Evolutionary conservation across 495 filamentous ascomycete species (phyloP).

Genomic region (Sporormia fimetaria): DNA sequence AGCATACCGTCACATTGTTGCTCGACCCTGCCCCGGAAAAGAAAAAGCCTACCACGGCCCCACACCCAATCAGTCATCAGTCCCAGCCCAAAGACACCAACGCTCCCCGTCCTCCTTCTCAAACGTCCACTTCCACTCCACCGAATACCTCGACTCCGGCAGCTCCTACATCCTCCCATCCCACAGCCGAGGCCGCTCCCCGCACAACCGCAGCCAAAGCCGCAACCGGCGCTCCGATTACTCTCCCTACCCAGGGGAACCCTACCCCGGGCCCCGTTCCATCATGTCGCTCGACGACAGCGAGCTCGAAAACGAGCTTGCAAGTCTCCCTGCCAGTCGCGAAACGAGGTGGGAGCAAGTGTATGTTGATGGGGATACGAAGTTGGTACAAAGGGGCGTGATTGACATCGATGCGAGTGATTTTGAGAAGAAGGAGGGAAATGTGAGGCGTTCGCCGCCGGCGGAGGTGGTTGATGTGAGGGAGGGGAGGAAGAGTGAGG

Average conservation of each 20-base stretch:
- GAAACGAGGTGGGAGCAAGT: constrained; percentile 24
- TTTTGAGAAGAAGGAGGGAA: constrained; percentile 9
- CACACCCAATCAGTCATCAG: constrained; percentile 28
- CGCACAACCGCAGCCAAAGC: constrained; percentile 8
- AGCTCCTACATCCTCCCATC: constrained; percentile 29
- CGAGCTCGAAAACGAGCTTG: constrained; percentile 21
- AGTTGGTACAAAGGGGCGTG: constrained; percentile 12
- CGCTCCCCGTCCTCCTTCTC: constrained; percentile 22
- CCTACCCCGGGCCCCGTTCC: constrained; percentile 11
- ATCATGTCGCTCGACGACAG: constrained; percentile 23
- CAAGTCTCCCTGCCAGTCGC: constrained; percentile 18
- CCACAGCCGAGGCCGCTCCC: constrained; percentile 23
- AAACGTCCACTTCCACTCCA: constrained; percentile 24
- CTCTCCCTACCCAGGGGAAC: constrained; percentile 8
- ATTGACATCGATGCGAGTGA: constrained; percentile 12
- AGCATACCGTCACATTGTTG: constrained; percentile 16
- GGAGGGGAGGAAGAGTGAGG: constrained; percentile 7
- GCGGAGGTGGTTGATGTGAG: constrained; percentile 16
- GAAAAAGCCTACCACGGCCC: constrained; percentile 32
- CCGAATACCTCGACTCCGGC: constrained; percentile 28
- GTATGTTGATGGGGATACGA: constrained; percentile 22
- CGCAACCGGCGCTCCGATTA: constrained; percentile 15
- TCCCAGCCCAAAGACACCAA: constrained; percentile 16
- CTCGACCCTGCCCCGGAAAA: constrained; percentile 28
- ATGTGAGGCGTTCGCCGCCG: constrained; percentile 19